A percentile compares a stretch with the other conserved stretches of the same genome.
phyloP scores from a whole-genome alignment of 2,329 filamentous ascomycete species.

The Neofusicoccum cordaticola region DNA sequence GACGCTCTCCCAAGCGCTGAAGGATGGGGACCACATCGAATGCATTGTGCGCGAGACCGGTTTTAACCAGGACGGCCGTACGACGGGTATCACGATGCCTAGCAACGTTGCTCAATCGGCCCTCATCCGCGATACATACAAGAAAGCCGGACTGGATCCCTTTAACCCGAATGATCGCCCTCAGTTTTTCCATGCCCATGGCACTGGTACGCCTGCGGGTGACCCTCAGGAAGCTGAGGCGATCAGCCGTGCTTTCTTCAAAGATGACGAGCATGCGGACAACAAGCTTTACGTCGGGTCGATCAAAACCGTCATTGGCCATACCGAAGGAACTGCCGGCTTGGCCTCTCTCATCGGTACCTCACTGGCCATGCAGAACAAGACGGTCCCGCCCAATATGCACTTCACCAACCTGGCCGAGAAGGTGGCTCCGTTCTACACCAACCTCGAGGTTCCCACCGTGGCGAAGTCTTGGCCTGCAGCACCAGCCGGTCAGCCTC shows the following conservation, averaged over 20 bases:
- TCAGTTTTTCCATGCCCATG: slow-evolving; percentile 40
- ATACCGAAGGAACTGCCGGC: slow-evolving; percentile 35
- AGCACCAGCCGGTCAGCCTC: not conserved
- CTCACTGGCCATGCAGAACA: slow-evolving; percentile 35
- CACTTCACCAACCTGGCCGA: slow-evolving; percentile 30
- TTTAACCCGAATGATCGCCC: slow-evolving; percentile 2
- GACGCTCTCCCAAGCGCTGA: slow-evolving; percentile 46
- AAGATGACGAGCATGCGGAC: not conserved
- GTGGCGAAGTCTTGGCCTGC: slow-evolving; percentile 18
- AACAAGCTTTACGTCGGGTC: slow-evolving; percentile 19
- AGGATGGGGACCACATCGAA: slow-evolving; percentile 46
- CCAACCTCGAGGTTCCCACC: slow-evolving; percentile 18
- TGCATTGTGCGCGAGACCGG: slow-evolving; percentile 37
- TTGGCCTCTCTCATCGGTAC: slow-evolving; percentile 32
- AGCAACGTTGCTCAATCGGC: slow-evolving; percentile 33
- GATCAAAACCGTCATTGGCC: slow-evolving; percentile 37
- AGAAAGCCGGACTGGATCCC: slow-evolving; percentile 33
- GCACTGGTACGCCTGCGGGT: slow-evolving; percentile 39
- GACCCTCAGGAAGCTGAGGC: slow-evolving; percentile 28
- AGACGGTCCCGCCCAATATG: slow-evolving; percentile 31
- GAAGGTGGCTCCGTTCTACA: slow-evolving; percentile 22
- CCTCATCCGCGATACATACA: slow-evolving; percentile 37
- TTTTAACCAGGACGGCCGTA: slow-evolving; percentile 39
- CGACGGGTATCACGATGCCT: slow-evolving; percentile 41
- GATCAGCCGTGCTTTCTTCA: slow-evolving; percentile 21